Percentiles rank a stretch among this genome's conserved stretches.
phyloP scores from a whole-genome alignment of 75 land plant species.

The Gnetum montanum region DNA sequence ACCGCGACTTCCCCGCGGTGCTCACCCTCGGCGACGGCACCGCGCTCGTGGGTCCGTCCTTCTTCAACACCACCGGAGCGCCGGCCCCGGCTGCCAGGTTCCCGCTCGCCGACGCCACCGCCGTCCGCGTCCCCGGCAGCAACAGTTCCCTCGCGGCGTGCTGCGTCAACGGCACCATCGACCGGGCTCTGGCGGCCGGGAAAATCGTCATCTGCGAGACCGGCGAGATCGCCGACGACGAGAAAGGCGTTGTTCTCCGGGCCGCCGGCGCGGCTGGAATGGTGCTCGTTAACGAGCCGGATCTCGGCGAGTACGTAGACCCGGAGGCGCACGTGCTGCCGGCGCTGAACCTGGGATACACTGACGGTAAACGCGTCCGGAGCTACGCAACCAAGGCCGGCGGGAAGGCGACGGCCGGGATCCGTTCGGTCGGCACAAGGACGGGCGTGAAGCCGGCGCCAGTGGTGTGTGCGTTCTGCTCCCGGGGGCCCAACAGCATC shows the following conservation, averaged over 20 bases:
- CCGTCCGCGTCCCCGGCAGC: conserved; percentile 16
- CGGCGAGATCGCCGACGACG: conserved; percentile 42
- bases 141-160: conserved; percentile 25
- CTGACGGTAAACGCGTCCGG: conserved; percentile 20
- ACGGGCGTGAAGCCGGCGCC: conserved; percentile 27
- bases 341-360: conserved; percentile 34
- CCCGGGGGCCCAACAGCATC: conserved; percentile 55
- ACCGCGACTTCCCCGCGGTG: conserved; percentile 9
- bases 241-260: conserved; percentile 42
- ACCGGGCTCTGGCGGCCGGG: conserved; percentile 16
- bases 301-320: conserved; percentile 36
- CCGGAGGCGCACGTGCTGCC: conserved; percentile 49
- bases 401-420: conserved; percentile 34
- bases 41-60: conserved; percentile 13
- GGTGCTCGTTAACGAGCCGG: conserved; percentile 42
- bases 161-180: conserved; percentile 25
- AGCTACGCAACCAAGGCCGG: conserved; percentile 32
- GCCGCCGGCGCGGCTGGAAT: conserved; percentile 63
- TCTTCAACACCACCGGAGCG: conserved; percentile 22
- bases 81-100: conserved; percentile 15
- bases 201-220: conserved; percentile 71
- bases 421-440: conserved; percentile 35
- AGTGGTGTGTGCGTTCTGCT: conserved; percentile 26
- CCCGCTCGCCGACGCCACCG: conserved; percentile 51
- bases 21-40: conserved; percentile 14